Evolutionary conservation across 805 yeast species (phyloP).

Genomic region (Candida cerambycidarum): DNA sequence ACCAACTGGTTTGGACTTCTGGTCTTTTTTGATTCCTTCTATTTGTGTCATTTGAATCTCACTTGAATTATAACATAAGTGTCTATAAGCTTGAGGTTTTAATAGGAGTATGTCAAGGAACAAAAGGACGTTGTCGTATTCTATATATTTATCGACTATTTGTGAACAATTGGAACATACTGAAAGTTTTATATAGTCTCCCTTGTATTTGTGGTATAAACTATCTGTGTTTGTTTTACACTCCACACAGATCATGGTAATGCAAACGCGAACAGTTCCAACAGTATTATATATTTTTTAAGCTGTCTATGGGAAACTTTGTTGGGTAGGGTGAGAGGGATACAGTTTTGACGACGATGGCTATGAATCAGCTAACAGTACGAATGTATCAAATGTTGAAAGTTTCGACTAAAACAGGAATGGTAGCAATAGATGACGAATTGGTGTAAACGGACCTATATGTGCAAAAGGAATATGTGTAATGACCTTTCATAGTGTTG

Average conservation of each 20-base stretch:
- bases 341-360: too few relatives aligned
- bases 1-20: constrained; percentile 23
- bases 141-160: constrained; percentile 88
- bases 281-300: too few relatives aligned
- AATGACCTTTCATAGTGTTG: too few relatives aligned
- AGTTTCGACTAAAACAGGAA: too few relatives aligned
- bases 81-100: constrained; percentile 87
- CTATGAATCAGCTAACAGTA: too few relatives aligned
- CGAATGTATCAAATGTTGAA: too few relatives aligned
- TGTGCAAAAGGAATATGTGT: too few relatives aligned
- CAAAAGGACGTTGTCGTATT: constrained; percentile 79
- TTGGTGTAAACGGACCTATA: too few relatives aligned
- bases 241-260: constrained; percentile 81
- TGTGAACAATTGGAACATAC: constrained; percentile 70
- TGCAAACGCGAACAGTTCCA: too few relatives aligned
- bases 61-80: constrained; percentile 73
- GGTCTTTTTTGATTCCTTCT: constrained; percentile 17
- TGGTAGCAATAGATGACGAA: too few relatives aligned
- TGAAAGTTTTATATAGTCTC: constrained; percentile 75
- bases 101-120: constrained; percentile 80
- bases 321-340: too few relatives aligned
- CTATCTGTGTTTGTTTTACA: constrained; percentile 67
- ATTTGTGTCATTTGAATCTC: constrained; percentile 23
- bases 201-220: constrained; percentile 70
- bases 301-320: too few relatives aligned